Base-by-base conservation (phyloP, 1,284 basidiomycete genomes). In the Puccinia triticina region DNA sequence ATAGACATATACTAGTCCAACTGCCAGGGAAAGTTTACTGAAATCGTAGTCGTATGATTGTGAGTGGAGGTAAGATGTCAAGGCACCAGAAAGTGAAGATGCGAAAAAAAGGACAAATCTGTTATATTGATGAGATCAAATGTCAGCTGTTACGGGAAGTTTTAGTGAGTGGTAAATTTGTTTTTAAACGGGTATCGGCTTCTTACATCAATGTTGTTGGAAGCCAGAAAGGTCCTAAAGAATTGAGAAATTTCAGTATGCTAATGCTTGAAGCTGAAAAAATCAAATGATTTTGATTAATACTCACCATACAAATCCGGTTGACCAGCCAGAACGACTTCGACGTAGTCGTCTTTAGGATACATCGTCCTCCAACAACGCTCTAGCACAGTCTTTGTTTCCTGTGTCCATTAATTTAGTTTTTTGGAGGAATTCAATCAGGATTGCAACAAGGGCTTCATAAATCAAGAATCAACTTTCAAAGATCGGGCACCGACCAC, bases 221-320 rank as follows among this genome's bases (percentile, higher is more conserved):
- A 0, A 94, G 93, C 95, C 95, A 98, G 89, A 98, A 97, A 0
- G 95, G 94, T 0, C 95, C 95, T 88, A 84, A 21, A 34, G 43
- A 53, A 12, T 26, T 61, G 74, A 10, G 10, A 64, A 21, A 21
- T 16, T 34, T n/a, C 10, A 66, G 46, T 37, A 72, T 29, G 16
- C 43, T 53, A 29, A 32, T 50, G 23, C 5, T 57, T 2, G 29
- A n/a, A 21, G 43, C 29, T 5, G n/a, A 37, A 21, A 40, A 37
- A n/a, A 34, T 16, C 2, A 18, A n/a, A 64, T 21, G n/a, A 57
- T 55, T 8, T 16, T 4, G 18, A 16, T 12, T 11, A 59, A 72
- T 85, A 75, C 83, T 50, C 29, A 88, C 88, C 89, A 83, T 89
- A 89, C 5, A 89, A 85, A 83, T 89, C 89, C 0, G 89, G 87